Evolutionary conservation across 148 eudicot species (phyloP).

Genomic region (Amaranthus cruentus): DNA sequence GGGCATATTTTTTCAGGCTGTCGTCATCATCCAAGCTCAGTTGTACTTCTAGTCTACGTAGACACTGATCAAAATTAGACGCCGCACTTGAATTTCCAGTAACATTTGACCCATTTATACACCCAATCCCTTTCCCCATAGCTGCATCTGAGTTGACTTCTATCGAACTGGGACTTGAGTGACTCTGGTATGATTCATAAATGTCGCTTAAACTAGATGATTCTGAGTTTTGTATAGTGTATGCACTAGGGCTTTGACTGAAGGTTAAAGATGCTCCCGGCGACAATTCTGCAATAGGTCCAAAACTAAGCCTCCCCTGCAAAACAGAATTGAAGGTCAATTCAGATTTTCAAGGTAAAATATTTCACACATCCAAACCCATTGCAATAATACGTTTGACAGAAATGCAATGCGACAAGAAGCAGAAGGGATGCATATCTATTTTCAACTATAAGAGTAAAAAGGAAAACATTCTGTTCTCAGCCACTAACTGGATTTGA

Average conservation of each 20-base stretch:
- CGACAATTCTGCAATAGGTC: constrained; percentile 45
- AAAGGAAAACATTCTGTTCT: too few species aligned
- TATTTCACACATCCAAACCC: too few species aligned
- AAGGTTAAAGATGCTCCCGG: constrained; percentile 43
- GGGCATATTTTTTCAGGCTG: constrained; percentile 36
- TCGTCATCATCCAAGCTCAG: constrained; percentile 74
- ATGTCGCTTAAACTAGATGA: constrained; percentile 32
- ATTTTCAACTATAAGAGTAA: too few species aligned
- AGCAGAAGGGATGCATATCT: too few species aligned
- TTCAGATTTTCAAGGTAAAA: too few species aligned
- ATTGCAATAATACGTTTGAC: too few species aligned
- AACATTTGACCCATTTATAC: constrained; percentile 27
- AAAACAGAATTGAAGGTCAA: constrained; percentile 11
- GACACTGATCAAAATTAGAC: constrained; percentile 43
- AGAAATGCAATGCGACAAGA: too few species aligned
- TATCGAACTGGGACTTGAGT: constrained; percentile 56
- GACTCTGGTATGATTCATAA: constrained; percentile 37
- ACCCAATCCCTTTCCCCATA: constrained; percentile 31
- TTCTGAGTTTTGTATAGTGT: constrained; percentile 39
- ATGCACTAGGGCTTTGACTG: constrained; percentile 52
- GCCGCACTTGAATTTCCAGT: constrained; percentile 31
- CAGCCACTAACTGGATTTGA: too few species aligned
- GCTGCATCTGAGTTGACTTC: constrained; percentile 63
- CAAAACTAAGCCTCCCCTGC: constrained; percentile 55
- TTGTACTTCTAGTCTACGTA: constrained; percentile 67